Evolutionary conservation across 129 eudicot genomes (phyloP).

Genomic region (Daucus carota): DNA sequence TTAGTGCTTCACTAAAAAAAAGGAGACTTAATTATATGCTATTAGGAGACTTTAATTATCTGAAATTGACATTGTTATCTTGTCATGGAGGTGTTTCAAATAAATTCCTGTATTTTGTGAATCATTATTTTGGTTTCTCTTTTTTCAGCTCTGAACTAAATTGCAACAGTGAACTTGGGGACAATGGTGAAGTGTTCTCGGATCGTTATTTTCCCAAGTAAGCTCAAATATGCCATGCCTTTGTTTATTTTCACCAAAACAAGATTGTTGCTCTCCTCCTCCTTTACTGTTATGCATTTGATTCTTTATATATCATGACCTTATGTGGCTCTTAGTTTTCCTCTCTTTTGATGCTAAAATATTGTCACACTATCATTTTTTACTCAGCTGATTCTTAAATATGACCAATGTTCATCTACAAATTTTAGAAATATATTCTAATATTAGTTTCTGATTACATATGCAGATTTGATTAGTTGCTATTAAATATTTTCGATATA

Average conservation of each 20-base stretch:
- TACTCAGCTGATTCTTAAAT: background rate
- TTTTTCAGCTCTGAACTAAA: constrained; percentile 27
- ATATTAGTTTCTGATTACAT: background rate
- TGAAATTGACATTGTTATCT: background rate
- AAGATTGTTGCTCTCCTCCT: background rate
- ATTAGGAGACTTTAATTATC: background rate
- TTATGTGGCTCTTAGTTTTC: background rate
- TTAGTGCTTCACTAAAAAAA: background rate
- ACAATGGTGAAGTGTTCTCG: constrained; percentile 4
- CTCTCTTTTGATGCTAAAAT: background rate
- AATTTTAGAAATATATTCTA: too few relatives aligned
- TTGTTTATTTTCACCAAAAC: background rate
- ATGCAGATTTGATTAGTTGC: background rate
- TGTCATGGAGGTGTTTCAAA: background rate
- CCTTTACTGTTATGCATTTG: background rate
- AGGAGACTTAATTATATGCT: background rate
- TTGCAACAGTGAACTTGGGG: constrained; percentile 22
- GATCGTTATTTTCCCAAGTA: constrained; percentile 58
- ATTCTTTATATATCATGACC: background rate
- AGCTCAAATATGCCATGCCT: constrained; percentile 20
- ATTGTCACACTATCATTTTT: background rate
- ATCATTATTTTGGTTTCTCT: background rate
- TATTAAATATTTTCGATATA: background rate
- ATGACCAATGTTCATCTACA: background rate
- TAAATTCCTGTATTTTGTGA: background rate